A percentile compares a stretch with the other conserved stretches of the same genome.
Evolutionary conservation across 306 rosid genomes (phyloP).

Genomic region (Comarum palustre): DNA sequence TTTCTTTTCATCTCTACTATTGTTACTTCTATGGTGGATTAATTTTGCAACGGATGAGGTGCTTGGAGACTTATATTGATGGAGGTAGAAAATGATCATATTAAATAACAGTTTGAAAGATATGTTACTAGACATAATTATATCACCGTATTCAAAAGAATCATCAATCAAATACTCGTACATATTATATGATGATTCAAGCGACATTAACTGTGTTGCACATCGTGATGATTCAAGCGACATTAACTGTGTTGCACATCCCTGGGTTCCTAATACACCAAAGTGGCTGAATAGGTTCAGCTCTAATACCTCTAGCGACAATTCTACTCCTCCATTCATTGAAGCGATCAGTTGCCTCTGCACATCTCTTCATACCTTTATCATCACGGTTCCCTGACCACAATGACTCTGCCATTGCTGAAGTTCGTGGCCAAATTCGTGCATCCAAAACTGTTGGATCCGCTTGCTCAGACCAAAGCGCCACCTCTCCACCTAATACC

Average conservation of each 20-base stretch:
- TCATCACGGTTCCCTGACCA: slow-evolving; percentile 83
- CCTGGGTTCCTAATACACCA: slow-evolving; percentile 83
- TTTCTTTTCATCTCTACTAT: too few relatives aligned
- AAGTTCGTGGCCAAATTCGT: slow-evolving; percentile 77
- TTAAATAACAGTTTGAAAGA: too few relatives aligned
- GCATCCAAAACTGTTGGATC: slow-evolving; percentile 67
- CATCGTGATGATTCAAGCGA: background rate
- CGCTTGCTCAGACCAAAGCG: slow-evolving; percentile 86
- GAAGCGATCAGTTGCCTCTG: slow-evolving; percentile 71
- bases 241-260: slow-evolving; percentile 59
- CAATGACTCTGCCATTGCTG: slow-evolving; percentile 70
- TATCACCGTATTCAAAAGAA: too few relatives aligned
- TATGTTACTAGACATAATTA: too few relatives aligned
- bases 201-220: too few relatives aligned
- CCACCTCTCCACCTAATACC: slow-evolving; percentile 91
- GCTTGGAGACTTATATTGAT: too few relatives aligned
- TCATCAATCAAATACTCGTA: too few relatives aligned
- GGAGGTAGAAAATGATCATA: too few relatives aligned
- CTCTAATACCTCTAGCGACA: slow-evolving; percentile 68
- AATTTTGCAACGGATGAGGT: too few relatives aligned
- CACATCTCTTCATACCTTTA: slow-evolving; percentile 55
- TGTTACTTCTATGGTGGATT: too few relatives aligned
- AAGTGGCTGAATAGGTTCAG: slow-evolving; percentile 92
- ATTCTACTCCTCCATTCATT: slow-evolving; percentile 83
- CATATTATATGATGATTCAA: too few relatives aligned